Evolutionary conservation across 768 basidiomycete species (phyloP), one percentile per base, ranked within the genome.

Genomic region (Tremella yokohamensis): DNA sequence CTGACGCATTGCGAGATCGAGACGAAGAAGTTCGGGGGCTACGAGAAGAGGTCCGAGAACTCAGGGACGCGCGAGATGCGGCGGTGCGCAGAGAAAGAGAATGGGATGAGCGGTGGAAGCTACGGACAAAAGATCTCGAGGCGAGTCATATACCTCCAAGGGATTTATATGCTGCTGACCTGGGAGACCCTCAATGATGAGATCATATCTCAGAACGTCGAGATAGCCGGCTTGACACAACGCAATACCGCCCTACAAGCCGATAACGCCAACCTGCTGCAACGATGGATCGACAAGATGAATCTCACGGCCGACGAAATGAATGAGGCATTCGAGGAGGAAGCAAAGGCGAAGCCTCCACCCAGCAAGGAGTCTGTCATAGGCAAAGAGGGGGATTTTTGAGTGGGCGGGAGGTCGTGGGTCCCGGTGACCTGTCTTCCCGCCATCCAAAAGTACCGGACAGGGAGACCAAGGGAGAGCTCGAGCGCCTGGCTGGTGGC

Each of bases 211-310:
- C 82, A 92, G 45, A 87, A 89, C 57, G 82, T 99, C 49, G 94
- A 99, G 76, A 83, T 98, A 12, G 84, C 86, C 44, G 89, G 94
- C 69, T 85, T 94, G 22, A 87, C 89, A 56, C 85, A 90, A 60
- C 85, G 89, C 37, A 96, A 94, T 73, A 81, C 84, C 69, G 86
- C 81, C n/a, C 82, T 99, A 34, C 84, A 84, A 50, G 87, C 87
- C 68, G 94, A 99, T 76, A 99, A 99, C 68, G 92, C 92, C 22
- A 87, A 90, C 69, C 84, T 99, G 24, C 82, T 98, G 1, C 91
- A 96, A 74, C 87, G 94, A 16, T 99, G 96, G 94, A 82, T 98
- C 8, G 96, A 98, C 69, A 86, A 87, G 63, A 96, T 96, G 78
- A 90, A 96, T 73, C 79, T 82, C 12, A 92, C 93, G 69, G 94